Evolutionary conservation across 805 yeast species (phyloP), one percentile per base, ranked within the genome.

Genomic region (Hanseniaspora guilliermondii): DNA sequence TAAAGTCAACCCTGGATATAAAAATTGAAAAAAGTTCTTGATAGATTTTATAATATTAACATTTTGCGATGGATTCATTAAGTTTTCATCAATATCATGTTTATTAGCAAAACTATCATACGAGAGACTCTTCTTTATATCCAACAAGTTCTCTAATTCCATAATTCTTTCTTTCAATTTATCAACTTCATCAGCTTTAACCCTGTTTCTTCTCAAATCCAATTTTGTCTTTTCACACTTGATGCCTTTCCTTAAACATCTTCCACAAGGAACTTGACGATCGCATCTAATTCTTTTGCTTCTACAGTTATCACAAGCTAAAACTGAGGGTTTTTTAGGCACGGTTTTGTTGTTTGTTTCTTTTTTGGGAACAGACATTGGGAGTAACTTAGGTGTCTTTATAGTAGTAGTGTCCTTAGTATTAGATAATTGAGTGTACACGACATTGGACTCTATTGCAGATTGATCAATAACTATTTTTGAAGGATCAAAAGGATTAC

Each of bases 1-100:
- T 68, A 77, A 73, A 60, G 78, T 77, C 58, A 77, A 74, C 57
- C 80, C 85, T 3, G 85, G 85, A 58, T 80, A 80, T 57, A 77
- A 75, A 81, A 83, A 79, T n/a, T 73, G 73, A 63, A 79, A 80
- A 62, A 80, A 62, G 53, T 67, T 65, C 2, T 69, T 66, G n/a
- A 68, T 57, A 16, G 68, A 60, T 47, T 63, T 60, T 12, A 67
- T 53, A 16, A 67, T 61, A 32, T 57, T 57, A 9, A 66, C 62
- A 56, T 66, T 68, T 22, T 61, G 65, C 49, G 64, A 64, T 4
- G 65, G 53, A 38, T 54, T 48, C 30, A 30, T 30, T 14, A 19
- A 19, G 12, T 38, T 35, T 16, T 19, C 21, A 12, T 36, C 41
- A n/a, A 12, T 44, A 9, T 14, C 42, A n/a, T 21, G 12, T 32